Evolutionary conservation across 1,139 yeast genomes (phyloP), one percentile per base, ranked within the genome.

Genomic region (Blastobotrys serpentis): DNA sequence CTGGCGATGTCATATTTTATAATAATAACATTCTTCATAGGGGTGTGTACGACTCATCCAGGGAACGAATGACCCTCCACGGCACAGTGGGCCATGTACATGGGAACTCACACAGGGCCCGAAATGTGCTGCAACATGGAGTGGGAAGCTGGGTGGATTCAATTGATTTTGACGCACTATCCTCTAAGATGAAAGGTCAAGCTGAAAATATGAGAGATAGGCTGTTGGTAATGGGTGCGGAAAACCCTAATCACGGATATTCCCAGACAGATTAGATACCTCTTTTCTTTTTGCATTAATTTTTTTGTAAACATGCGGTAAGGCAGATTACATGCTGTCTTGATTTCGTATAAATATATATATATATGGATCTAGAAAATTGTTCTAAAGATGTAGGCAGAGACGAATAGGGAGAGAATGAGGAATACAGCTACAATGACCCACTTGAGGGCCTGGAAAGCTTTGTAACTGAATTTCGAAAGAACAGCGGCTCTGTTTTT

Each of bases 1-100:
- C 82, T 2, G 82, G 82, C 2, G 82, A 78, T 59, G 63, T 77
- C 38, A 81, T 74, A 1, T 78, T 78, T 58, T 78, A 78, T 64
- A 77, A 78, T 60, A 73, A 72, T 54, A 77, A 78, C 55, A 77
- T 78, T 46, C 68, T 78, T 46, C 82, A 78, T 61, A 65, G 82
- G 26, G 82, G 77, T 0, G 63, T 71, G 19, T 78, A 78, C 57
- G 66, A 66, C 23, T 66, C 78, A 23, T 63, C 65, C 36, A 62
- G 66, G 34, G 70, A 68, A 50, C 65, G 82, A 50, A 66, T 77
- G 48, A 78, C 82, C 0, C 62, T 77, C 30, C 82, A 77, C 57
- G 82, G 82, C 0, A 74, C 79, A 1, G 77, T 77, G 55, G 82
- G 82, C 2, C 78, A 75, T 57, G 70, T 61, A 29, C 66, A 67